Evolutionary conservation across 306 rosid species (phyloP).

Genomic region (Luffa acutangula): DNA sequence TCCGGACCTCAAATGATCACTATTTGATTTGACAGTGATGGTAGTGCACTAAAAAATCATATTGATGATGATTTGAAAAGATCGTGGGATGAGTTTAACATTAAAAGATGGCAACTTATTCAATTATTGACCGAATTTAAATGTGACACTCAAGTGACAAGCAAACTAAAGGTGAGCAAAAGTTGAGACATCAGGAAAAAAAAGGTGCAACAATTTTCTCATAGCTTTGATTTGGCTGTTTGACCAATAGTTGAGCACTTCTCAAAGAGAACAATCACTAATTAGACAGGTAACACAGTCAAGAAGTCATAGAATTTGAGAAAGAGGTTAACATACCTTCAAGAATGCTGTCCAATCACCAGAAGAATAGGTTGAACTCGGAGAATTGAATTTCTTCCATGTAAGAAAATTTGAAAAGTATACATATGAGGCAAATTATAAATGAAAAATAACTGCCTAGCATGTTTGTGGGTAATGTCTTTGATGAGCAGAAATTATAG

Average conservation of each 20-base stretch:
- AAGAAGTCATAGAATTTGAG: background rate
- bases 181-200: background rate
- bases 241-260: background rate
- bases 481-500: slow-evolving; percentile 4
- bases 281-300: background rate
- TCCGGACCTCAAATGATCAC: background rate
- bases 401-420: slow-evolving; percentile 16
- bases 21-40: background rate
- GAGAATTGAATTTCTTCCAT: slow-evolving; percentile 81
- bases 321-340: slow-evolving; percentile 34
- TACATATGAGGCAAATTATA: background rate
- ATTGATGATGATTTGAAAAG: background rate
- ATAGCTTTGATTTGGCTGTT: background rate
- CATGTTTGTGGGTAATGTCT: background rate
- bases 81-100: background rate
- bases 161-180: background rate
- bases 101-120: background rate
- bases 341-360: slow-evolving; percentile 83
- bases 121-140: background rate
- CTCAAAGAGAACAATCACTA: background rate
- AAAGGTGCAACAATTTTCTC: background rate
- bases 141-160: background rate
- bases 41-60: background rate
- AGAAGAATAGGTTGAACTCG: slow-evolving; percentile 71
- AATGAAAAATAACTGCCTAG: slow-evolving; percentile 13